These are phyloP conservation scores for Croton laevigatus DNA, from an alignment of 441 rosid species.

Conservation along the genomic window DNA sequence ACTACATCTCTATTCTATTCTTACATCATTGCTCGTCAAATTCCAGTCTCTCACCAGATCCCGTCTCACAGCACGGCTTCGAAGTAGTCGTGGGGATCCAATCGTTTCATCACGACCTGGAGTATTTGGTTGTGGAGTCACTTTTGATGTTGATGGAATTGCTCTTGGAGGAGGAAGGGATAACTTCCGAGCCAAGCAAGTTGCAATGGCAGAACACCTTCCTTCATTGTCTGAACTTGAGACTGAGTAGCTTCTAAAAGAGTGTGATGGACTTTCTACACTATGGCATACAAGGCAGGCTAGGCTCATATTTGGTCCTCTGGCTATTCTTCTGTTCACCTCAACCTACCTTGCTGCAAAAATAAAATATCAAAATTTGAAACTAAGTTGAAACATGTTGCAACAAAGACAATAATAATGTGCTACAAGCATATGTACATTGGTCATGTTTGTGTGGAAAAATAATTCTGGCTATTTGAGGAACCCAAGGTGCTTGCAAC, in stretches of 20 bases:
- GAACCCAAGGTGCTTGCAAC: no score
- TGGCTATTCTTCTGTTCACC: neutral
- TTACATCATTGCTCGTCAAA: slow-evolving; percentile 45
- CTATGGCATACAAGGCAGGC: slow-evolving; percentile 86
- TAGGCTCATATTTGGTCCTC: slow-evolving; percentile 72
- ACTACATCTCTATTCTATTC: slow-evolving; percentile 42
- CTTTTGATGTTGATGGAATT: slow-evolving; percentile 66
- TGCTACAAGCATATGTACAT: neutral
- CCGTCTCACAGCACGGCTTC: slow-evolving; percentile 85
- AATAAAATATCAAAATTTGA: slow-evolving; percentile 3
- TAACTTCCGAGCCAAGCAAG: slow-evolving; percentile 62
- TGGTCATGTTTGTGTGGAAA: neutral
- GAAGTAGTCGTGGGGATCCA: slow-evolving; percentile 72
- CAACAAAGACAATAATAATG: neutral
- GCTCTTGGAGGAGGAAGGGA: slow-evolving; percentile 63
- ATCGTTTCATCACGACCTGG: slow-evolving; percentile 37
- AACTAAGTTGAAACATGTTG: neutral
- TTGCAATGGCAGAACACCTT: slow-evolving; percentile 67
- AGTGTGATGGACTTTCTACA: slow-evolving; percentile 87
- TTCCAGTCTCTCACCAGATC: slow-evolving; percentile 95
- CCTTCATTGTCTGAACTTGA: slow-evolving; percentile 91
- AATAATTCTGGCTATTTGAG: no score
- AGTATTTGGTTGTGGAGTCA: slow-evolving; percentile 72
- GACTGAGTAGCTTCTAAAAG: slow-evolving; percentile 84
- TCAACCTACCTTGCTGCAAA: slow-evolving; percentile 15